Conservation (phyloP, 208 protist species). For the Balamuthia mandrillaris region DNA sequence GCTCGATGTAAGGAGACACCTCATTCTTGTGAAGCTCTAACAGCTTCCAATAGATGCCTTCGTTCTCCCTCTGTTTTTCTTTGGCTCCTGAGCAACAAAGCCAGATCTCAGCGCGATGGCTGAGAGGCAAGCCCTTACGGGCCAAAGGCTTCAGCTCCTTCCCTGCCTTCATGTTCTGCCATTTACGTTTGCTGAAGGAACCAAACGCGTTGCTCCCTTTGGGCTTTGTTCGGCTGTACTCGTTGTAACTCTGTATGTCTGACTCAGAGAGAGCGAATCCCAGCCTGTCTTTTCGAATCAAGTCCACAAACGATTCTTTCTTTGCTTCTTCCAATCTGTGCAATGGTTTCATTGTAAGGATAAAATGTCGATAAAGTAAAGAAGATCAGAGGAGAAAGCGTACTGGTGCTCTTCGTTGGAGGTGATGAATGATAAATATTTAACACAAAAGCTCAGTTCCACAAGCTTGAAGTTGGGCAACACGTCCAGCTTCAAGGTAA, state of each 20-base stretch:
- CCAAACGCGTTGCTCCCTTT: not conserved
- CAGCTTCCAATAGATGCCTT: constrained; percentile 24
- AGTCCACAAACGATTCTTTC: constrained; percentile 10
- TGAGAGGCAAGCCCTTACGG: not conserved
- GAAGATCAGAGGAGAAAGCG: not conserved
- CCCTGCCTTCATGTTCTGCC: not conserved
- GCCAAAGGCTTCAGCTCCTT: constrained; percentile 14
- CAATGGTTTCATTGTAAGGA: too few species aligned
- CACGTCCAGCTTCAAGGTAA: too few species aligned
- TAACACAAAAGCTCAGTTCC: not conserved
- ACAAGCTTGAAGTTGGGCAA: too few species aligned
- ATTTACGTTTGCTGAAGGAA: not conserved
- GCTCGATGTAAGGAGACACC: not conserved
- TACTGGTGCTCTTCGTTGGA: not conserved
- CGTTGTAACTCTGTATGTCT: constrained; percentile 1
- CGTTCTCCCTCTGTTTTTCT: not conserved
- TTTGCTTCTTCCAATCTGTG: too few species aligned
- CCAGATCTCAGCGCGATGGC: constrained; percentile 23
- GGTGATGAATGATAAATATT: constrained; percentile 11
- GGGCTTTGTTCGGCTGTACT: not conserved
- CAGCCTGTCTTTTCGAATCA: constrained; percentile 11
- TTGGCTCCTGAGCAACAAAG: constrained; percentile 16
- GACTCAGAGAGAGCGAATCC: not conserved
- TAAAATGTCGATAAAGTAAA: not conserved
- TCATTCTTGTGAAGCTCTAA: constrained; percentile 1